A percentile compares a stretch with the other conserved stretches of the same genome.
Evolutionary conservation across 73 alveolate species (phyloP).

Genomic region (Vitrella brassicaformis): DNA sequence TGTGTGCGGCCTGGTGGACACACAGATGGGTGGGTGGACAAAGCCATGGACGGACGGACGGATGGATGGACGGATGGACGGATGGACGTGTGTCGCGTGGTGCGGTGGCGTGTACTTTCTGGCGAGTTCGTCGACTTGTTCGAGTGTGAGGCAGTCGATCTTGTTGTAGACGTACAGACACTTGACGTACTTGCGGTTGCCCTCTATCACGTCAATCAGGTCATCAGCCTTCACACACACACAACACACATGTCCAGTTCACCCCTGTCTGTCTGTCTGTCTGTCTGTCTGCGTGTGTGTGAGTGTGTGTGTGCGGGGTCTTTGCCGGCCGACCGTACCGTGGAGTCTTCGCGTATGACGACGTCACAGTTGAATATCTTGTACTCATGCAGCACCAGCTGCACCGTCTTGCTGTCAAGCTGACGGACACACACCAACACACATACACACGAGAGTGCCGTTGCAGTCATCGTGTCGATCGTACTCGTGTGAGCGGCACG

Average conservation of each 20-base stretch:
- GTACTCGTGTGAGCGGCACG: slow-evolving; percentile 3
- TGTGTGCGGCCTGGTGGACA: slow-evolving; percentile 86
- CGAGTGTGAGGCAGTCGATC: slow-evolving; percentile 68
- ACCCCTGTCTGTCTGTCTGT: no score
- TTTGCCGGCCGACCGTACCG: no score
- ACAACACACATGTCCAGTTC: no score
- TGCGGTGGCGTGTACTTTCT: no score
- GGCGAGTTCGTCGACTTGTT: slow-evolving; percentile 51
- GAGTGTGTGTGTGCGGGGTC: no score
- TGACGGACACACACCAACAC: neutral
- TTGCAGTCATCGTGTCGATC: no score
- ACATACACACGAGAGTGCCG: no score
- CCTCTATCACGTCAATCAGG: slow-evolving; percentile 87
- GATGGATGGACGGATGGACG: no score
- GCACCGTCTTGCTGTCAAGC: neutral
- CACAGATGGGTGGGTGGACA: no score
- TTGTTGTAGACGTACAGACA: slow-evolving; percentile 83
- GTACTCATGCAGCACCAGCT: neutral
- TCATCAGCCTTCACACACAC: slow-evolving; percentile 59
- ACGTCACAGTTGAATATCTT: neutral
- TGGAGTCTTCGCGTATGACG: neutral
- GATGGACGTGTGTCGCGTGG: no score
- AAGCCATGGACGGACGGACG: no score
- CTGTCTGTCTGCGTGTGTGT: no score
- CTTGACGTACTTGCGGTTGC: slow-evolving; percentile 85